Percentiles rank a stretch among this genome's conserved stretches.
phyloP scores from a whole-genome alignment of 306 rosid species.

The Herpetospermum pedunculosum region DNA sequence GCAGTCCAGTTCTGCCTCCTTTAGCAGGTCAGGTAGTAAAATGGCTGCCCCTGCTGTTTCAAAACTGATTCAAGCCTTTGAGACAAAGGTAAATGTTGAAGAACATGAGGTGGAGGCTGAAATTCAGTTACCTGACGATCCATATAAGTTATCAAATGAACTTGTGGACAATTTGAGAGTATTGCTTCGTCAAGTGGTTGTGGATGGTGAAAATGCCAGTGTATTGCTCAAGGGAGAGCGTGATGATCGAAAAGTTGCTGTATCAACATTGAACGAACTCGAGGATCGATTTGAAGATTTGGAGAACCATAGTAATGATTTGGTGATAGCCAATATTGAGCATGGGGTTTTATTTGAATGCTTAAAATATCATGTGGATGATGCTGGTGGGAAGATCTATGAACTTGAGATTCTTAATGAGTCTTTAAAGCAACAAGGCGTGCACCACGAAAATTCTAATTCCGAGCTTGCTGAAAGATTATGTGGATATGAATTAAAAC shows the following conservation, averaged over 20 bases:
- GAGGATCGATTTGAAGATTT: slow-evolving; percentile 40
- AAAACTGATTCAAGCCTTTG: slow-evolving; percentile 83
- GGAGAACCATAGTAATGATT: slow-evolving; percentile 41
- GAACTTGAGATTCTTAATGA: slow-evolving; percentile 44
- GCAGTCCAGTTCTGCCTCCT: slow-evolving; percentile 30
- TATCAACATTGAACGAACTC: slow-evolving; percentile 31
- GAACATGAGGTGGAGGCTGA: slow-evolving; percentile 48
- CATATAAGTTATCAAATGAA: slow-evolving; percentile 35
- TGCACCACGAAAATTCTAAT: slow-evolving; percentile 31
- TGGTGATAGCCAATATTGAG: slow-evolving; percentile 64
- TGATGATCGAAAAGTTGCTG: slow-evolving; percentile 36
- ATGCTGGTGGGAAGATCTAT: slow-evolving; percentile 33
- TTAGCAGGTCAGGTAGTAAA: slow-evolving; percentile 31
- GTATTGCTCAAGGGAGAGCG: slow-evolving; percentile 47
- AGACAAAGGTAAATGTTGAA: slow-evolving; percentile 44
- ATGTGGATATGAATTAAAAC: slow-evolving; percentile 37
- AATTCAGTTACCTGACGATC: slow-evolving; percentile 25
- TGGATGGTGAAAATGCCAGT: slow-evolving; percentile 42
- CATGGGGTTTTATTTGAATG: slow-evolving; percentile 63
- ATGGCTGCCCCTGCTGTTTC: slow-evolving; percentile 46
- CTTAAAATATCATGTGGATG: slow-evolving; percentile 36
- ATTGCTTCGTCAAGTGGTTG: slow-evolving; percentile 39
- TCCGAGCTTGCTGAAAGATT: slow-evolving; percentile 43
- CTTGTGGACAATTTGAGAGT: slow-evolving; percentile 44
- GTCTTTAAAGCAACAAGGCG: slow-evolving; percentile 36